A percentile compares a stretch with the other conserved stretches of the same genome.
Conservation (phyloP, 2,329 filamentous ascomycete species). For the Xylaria sp. region DNA sequence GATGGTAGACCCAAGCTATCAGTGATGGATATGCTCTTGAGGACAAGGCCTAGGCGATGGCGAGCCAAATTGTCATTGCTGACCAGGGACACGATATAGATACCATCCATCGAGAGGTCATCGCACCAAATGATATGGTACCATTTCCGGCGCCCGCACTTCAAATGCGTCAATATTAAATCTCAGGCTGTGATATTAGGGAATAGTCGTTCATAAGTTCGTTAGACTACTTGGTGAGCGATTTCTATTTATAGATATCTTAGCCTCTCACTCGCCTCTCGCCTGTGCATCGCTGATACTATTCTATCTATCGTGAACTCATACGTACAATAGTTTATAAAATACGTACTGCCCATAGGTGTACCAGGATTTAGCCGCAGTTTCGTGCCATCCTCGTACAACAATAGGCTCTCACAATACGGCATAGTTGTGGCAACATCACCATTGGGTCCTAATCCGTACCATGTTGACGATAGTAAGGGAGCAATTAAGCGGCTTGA, state of each 20-base stretch:
- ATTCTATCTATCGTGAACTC: constrained; percentile 5
- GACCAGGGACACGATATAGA: neutral
- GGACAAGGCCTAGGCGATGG: neutral
- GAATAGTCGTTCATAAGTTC: neutral
- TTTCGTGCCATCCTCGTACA: neutral
- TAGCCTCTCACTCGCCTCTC: neutral
- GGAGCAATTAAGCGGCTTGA: neutral
- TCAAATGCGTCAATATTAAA: neutral
- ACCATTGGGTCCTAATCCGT: neutral
- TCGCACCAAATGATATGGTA: neutral
- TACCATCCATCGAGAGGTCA: neutral
- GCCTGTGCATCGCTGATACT: neutral
- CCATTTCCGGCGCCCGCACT: neutral
- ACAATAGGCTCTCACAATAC: neutral
- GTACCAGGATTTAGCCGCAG: neutral
- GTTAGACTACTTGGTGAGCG: neutral
- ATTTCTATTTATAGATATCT: neutral
- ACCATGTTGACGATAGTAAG: too few species aligned
- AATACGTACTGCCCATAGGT: neutral
- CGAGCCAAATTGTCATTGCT: neutral
- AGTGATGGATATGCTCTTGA: neutral
- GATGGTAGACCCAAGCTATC: neutral
- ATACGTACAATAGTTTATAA: neutral
- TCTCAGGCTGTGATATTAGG: neutral
- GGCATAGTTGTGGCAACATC: neutral